phyloP scores from a whole-genome alignment of 1,139 yeast species.

The Taiozyma onychis region DNA sequence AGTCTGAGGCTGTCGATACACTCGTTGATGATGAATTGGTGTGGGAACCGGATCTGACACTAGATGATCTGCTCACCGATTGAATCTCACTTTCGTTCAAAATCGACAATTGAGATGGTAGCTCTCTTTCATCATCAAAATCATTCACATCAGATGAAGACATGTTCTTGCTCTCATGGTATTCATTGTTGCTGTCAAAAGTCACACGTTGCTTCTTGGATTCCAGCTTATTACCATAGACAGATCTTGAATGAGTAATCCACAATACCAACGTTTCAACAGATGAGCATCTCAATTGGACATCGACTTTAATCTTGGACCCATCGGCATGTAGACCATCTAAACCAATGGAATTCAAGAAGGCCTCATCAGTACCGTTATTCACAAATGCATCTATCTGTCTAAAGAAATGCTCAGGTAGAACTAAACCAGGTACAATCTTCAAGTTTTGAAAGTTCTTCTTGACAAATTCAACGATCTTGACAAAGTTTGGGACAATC shows the following conservation, averaged over 20 bases:
- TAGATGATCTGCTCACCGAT: conserved; percentile 12
- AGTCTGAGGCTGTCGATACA: conserved; percentile 5
- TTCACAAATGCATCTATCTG: conserved; percentile 36
- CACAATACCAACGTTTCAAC: conserved; percentile 61
- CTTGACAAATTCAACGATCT: conserved; percentile 45
- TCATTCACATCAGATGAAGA: conserved; percentile 3
- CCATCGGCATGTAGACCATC: conserved; percentile 72
- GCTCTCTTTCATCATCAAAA: conserved; percentile 13
- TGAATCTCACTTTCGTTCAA: conserved; percentile 25
- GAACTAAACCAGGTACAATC: conserved; percentile 46
- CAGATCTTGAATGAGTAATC: conserved; percentile 75
- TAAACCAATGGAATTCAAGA: conserved; percentile 60
- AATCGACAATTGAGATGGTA: conserved; percentile 32
- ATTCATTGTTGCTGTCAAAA: not conserved
- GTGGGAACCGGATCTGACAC: conserved; percentile 5
- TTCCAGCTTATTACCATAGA: conserved; percentile 20
- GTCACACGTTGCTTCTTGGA: conserved; percentile 1
- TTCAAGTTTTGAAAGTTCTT: conserved; percentile 35
- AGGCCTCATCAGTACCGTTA: conserved; percentile 36
- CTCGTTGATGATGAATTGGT: conserved; percentile 11
- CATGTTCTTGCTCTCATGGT: not conserved
- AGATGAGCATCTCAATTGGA: conserved; percentile 71
- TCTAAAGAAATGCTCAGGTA: conserved; percentile 88
- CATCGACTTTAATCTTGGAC: conserved; percentile 55
- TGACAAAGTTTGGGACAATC: conserved; percentile 62